A percentile compares a stretch with the other conserved stretches of the same genome.
Evolutionary conservation across 2,329 filamentous ascomycete genomes (phyloP).

Genomic region (Purpureocillium lavendulum): DNA sequence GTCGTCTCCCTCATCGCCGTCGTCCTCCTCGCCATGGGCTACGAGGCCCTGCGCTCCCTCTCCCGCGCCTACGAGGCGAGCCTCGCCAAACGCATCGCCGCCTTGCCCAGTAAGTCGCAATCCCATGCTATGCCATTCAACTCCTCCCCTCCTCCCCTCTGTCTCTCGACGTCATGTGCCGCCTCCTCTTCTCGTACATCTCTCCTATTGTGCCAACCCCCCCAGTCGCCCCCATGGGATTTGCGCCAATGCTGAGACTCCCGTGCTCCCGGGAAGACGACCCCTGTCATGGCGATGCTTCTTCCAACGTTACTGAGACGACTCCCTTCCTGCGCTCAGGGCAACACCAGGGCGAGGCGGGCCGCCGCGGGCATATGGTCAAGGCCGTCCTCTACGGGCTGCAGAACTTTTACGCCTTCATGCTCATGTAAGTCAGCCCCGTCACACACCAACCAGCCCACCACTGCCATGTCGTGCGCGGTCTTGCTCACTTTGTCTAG

Average conservation of each 20-base stretch:
- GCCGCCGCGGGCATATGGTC: conserved; percentile 63
- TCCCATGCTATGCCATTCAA: background rate
- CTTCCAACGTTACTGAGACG: conserved; percentile 46
- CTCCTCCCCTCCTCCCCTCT: conserved; percentile 1
- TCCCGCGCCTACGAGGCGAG: conserved; percentile 68
- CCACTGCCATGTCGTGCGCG: too few species aligned
- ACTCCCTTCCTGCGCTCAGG: conserved; percentile 60
- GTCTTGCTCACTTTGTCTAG: conserved; percentile 34
- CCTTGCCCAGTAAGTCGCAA: conserved; percentile 43
- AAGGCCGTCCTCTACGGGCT: conserved; percentile 81
- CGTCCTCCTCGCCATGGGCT: conserved; percentile 77
- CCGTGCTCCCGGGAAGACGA: conserved; percentile 12
- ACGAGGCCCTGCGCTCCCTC: conserved; percentile 76
- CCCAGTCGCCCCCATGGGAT: conserved; percentile 5
- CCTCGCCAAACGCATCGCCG: conserved; percentile 37
- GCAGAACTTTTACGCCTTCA: conserved; percentile 98
- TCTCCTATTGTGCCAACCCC: conserved; percentile 2
- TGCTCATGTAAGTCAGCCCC: conserved; percentile 75
- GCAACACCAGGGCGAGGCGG: conserved; percentile 53
- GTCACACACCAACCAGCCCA: background rate
- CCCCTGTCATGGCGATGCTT: conserved; percentile 14
- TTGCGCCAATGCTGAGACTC: conserved; percentile 21
- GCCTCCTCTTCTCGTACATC: background rate
- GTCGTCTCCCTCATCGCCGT: conserved; percentile 77
- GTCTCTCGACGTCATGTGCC: background rate